Percentiles rank a stretch among this genome's conserved stretches.
phyloP scores from a whole-genome alignment of 768 basidiomycete genomes.

The Mycena vitilis region DNA sequence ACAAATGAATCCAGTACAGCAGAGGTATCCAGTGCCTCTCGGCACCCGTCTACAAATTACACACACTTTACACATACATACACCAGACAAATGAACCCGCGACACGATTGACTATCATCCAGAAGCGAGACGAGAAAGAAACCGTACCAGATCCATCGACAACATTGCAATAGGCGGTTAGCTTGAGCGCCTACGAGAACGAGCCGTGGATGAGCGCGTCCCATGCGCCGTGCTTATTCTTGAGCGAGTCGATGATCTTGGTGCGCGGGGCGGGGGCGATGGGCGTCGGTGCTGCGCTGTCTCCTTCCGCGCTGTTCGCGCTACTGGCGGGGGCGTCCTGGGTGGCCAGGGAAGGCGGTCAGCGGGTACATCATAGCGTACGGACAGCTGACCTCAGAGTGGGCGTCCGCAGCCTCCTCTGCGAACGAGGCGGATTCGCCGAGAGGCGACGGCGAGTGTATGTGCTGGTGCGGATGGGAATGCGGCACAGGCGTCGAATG shows the following conservation, averaged over 20 bases:
- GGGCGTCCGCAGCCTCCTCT: background rate
- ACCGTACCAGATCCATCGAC: constrained; percentile 7
- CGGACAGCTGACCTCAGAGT: constrained; percentile 21
- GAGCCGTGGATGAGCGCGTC: constrained; percentile 77
- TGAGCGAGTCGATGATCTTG: constrained; percentile 67
- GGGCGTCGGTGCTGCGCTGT: constrained; percentile 33
- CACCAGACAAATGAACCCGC: too few relatives aligned
- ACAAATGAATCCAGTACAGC: background rate
- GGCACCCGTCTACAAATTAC: constrained; percentile 19
- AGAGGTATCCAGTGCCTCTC: constrained; percentile 13
- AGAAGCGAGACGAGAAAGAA: constrained; percentile 17
- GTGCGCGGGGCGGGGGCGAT: constrained; percentile 37
- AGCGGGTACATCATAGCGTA: constrained; percentile 7
- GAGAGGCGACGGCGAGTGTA: constrained; percentile 27
- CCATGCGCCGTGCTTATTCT: constrained; percentile 69
- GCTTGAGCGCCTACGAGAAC: constrained; percentile 55
- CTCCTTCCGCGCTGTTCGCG: constrained; percentile 19
- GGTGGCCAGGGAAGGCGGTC: constrained; percentile 13
- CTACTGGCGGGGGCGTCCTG: constrained; percentile 34
- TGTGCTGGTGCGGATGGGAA: constrained; percentile 42
- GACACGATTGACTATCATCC: background rate
- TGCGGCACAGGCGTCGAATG: constrained; percentile 26
- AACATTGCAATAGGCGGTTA: background rate
- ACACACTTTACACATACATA: constrained; percentile 7
- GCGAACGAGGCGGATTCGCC: background rate